Evolutionary conservation across 257 asterid genomes (phyloP).

Genomic region (Cinchona pubescens): DNA sequence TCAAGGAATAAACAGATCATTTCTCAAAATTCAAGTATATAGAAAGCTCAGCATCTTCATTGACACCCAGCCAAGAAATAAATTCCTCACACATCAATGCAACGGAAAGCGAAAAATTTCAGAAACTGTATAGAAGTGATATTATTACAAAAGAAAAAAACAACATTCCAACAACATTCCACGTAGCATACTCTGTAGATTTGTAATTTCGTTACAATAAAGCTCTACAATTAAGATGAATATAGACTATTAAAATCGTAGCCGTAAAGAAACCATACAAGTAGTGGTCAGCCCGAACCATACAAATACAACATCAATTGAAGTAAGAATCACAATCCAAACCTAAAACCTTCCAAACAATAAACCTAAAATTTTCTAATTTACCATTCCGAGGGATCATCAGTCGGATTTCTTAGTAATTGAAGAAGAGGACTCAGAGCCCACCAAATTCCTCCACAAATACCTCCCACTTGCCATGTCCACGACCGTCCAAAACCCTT

Average conservation of each 20-base stretch:
- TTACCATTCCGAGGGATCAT: conserved; percentile 29
- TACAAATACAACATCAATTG: neutral
- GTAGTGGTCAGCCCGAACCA: neutral
- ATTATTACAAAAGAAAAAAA: neutral
- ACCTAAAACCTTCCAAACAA: neutral
- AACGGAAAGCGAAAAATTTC: neutral
- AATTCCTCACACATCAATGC: neutral
- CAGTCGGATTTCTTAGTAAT: conserved; percentile 39
- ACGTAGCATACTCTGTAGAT: too few relatives aligned
- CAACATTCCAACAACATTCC: neutral
- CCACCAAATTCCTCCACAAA: conserved; percentile 76
- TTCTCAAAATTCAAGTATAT: neutral
- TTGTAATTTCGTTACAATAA: neutral
- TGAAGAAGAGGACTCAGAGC: conserved; percentile 35
- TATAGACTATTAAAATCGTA: neutral
- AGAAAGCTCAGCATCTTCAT: neutral
- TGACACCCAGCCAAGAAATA: neutral
- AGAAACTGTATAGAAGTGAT: neutral
- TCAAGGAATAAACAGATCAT: neutral
- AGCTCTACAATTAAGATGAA: neutral
- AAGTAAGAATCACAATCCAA: neutral
- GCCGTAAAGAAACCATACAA: neutral
- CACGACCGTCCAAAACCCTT: conserved; percentile 73
- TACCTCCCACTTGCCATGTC: conserved; percentile 93
- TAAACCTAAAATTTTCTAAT: neutral